phyloP scores from a whole-genome alignment of 257 asterid genomes.

The Salvia miltiorrhiza region DNA sequence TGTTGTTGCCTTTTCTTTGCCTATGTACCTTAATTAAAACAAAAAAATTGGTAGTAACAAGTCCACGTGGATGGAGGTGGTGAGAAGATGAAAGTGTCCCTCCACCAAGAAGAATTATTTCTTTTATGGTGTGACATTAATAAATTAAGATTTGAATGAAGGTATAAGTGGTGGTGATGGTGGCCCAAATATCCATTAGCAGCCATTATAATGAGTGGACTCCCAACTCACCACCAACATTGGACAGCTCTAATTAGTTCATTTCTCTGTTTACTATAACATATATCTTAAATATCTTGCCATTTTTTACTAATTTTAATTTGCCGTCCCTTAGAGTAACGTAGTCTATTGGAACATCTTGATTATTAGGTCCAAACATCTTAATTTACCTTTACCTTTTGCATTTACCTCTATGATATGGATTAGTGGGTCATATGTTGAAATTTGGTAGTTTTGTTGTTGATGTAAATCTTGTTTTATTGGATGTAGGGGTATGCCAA shows the following conservation, averaged over 20 bases:
- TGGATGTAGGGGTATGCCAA: conserved; percentile 70
- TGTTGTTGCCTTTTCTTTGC: not conserved
- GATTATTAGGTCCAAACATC: not conserved
- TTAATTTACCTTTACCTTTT: not conserved
- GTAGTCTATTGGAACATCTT: not conserved
- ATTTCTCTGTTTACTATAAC: conserved; percentile 7
- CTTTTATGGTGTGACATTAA: not conserved
- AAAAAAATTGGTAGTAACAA: not conserved
- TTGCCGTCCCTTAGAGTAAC: not conserved
- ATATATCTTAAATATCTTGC: conserved; percentile 25
- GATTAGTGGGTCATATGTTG: not conserved
- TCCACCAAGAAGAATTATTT: conserved; percentile 8
- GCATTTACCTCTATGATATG: not conserved
- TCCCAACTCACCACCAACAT: conserved; percentile 43
- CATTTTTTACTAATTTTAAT: not conserved
- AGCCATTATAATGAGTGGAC: conserved; percentile 44
- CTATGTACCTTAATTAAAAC: not conserved
- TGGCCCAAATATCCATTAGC: conserved; percentile 38
- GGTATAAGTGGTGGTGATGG: conserved; percentile 27
- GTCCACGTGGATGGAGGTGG: conserved; percentile 19
- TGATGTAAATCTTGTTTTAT: not conserved
- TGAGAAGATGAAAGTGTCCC: not conserved
- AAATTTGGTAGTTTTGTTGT: not conserved
- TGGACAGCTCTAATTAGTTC: conserved; percentile 37
- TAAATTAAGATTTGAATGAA: conserved; percentile 13